Percentiles rank a stretch among this genome's conserved stretches.
These are phyloP conservation scores for Albatrellus sp. DNA, from an alignment of 1,284 basidiomycete genomes.

Conservation along the genomic window DNA sequence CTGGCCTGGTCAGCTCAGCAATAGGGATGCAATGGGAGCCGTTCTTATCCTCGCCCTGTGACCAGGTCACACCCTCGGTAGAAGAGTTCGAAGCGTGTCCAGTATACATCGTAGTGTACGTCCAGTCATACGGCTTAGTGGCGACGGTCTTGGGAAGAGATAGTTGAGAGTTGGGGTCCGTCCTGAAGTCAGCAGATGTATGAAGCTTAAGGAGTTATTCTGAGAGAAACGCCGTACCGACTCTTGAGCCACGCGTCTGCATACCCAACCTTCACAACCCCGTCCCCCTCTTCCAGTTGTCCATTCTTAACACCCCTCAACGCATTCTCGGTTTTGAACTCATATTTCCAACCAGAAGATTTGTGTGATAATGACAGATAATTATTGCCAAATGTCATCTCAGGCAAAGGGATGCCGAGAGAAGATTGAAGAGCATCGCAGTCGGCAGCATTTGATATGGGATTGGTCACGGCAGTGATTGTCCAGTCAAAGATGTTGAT, in stretches of 20 bases:
- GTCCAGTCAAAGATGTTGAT: conserved; percentile 56
- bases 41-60: conserved; percentile 38
- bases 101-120: conserved; percentile 83
- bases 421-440: conserved; percentile 54
- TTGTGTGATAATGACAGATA: conserved; percentile 48
- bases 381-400: conserved; percentile 96
- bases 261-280: conserved; percentile 88
- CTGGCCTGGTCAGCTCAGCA: conserved; percentile 73
- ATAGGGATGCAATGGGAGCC: conserved; percentile 62
- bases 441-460: conserved; percentile 69
- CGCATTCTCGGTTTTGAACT: conserved; percentile 62
- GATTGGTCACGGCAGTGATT: conserved; percentile 51
- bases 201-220: not conserved
- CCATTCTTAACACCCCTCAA: conserved; percentile 69
- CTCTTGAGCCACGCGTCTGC: conserved; percentile 90
- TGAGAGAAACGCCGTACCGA: conserved; percentile 34
- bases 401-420: conserved; percentile 76
- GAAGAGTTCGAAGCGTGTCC: conserved; percentile 37
- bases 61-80: conserved; percentile 26
- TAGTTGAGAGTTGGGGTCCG: conserved; percentile 46
- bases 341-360: conserved; percentile 50
- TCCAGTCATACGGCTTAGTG: conserved; percentile 95
- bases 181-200: conserved; percentile 26
- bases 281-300: conserved; percentile 66
- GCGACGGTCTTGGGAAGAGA: conserved; percentile 64